Evolutionary conservation across 148 eudicot species (phyloP), one percentile per base, ranked within the genome.

Genomic region (Pouteria glomerata): DNA sequence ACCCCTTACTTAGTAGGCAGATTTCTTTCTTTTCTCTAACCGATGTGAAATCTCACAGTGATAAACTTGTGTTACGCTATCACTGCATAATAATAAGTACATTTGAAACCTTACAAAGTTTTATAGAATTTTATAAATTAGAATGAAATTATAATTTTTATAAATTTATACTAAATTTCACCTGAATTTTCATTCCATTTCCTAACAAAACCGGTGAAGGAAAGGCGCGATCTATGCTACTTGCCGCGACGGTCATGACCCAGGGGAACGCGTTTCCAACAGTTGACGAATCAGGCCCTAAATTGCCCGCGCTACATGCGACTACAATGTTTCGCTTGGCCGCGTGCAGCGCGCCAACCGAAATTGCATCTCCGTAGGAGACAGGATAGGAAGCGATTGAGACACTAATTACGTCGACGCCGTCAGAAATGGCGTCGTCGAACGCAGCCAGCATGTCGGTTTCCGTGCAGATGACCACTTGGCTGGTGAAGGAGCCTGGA

Each of bases 171-270:
- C n/a, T n/a, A n/a, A n/a, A n/a, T n/a, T n/a, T n/a, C 68, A 75
- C 78, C 78, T 75, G 60, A 57, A 75, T 58, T 50, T 68, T 47
- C 68, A 59, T 50, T 34, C 42, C 42, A 51, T 75, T 75, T 48
- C 73, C 78, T 15, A 75, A 58, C 14, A 68, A 24, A 48, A 68
- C 47, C 0, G 73, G 73, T 19, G 78, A 70, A 57, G 15, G 18
- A 30, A 75, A 75, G 11, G 16, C 53, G 6, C 78, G 14, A 23
- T 75, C 78, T 3, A 68, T 60, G 66, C 78, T 75, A 27, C 73
- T 75, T 0, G 78, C 78, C 2, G 61, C 73, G n/a, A 75, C 78
- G 27, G 78, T 75, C 18, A 75, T 39, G 44, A 75, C 62, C 78
- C 78, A 75, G 1, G 60, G 78, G 0, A 68, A 68, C n/a, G 64